phyloP scores from a whole-genome alignment of 208 protist species.

The Leptomonas pyrrhocoris region DNA sequence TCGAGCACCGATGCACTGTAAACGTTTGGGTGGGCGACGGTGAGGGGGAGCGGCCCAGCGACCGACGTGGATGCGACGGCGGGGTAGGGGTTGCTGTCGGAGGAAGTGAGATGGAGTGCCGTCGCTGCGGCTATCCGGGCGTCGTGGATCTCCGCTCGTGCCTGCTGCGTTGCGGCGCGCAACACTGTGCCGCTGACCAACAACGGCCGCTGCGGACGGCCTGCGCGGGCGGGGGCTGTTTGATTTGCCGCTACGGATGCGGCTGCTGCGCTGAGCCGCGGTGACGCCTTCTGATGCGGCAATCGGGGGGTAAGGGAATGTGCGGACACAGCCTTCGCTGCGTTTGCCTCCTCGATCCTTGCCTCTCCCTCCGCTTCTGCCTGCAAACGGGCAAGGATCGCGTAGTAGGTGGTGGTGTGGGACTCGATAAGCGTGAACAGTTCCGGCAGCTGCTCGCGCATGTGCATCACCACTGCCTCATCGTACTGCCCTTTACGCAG shows the following conservation, averaged over 20 bases:
- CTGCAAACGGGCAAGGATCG: constrained; percentile 14
- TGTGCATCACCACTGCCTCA: constrained; percentile 7
- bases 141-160: background rate
- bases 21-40: constrained; percentile 36
- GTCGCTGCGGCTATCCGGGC: background rate
- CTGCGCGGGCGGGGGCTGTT: background rate
- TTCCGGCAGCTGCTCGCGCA: constrained; percentile 24
- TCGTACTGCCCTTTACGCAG: constrained; percentile 28
- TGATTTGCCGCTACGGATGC: background rate
- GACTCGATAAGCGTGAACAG: constrained; percentile 20
- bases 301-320: background rate
- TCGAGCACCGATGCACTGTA: constrained; percentile 54
- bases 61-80: background rate
- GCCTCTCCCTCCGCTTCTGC: constrained; percentile 8
- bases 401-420: constrained; percentile 26
- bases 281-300: background rate
- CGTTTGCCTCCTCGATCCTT: background rate
- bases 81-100: background rate
- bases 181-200: constrained; percentile 16
- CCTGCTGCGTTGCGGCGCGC: constrained; percentile 4
- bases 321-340: background rate
- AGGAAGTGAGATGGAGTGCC: background rate
- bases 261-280: background rate
- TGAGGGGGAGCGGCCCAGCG: constrained; percentile 10
- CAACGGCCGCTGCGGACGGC: constrained; percentile 6